Evolutionary conservation across 345 rosid species (phyloP), one percentile per base, ranked within the genome.

Genomic region (Eutrema japonicum): DNA sequence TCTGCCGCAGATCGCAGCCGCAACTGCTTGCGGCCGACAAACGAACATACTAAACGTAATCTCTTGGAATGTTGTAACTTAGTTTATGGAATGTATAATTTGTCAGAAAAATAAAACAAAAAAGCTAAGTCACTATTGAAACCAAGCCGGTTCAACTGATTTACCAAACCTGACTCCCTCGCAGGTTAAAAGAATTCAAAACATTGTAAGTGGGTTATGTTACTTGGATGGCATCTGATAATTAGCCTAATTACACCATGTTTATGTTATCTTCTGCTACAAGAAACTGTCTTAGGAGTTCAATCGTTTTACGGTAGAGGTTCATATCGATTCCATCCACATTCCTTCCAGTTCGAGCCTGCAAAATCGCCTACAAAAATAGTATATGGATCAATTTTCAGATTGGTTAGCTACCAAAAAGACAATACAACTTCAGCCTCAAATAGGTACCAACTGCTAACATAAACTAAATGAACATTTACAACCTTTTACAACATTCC

Each of bases 311-410:
- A n/a, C 77, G 78, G 71, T 89, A 88, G 43, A 94, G 97, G 60
- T 81, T 77, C 27, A 94, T 84, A 70, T 91, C 96, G 16, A 87
- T 82, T 65, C 97, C 97, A 14, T 88, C 96, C 22, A 87, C 93
- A 70, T 86, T 89, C 79, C 96, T 83, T 42, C 93, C 96, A 10
- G 85, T 90, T 16, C 97, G 87, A 41, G 94, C 96, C 81, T 58
- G 86, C 82, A 89, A 79, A 40, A 87, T 66, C 9, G 81, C 92
- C 97, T 89, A 85, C 64, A 47, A 8, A 58, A 56, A 77, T n/a
- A 8, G 37, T 3, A 27, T 12, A 82, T 47, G 7, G 0, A 10
- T 52, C 32, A 67, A 5, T 49, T 32, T 36, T 59, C 16, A 32
- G n/a, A 18, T 33, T 51, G 4, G 32, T 47, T 46, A 64, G 43